Evolutionary conservation across 2,329 filamentous ascomycete species (phyloP).

Genomic region (Daldinia sp.): DNA sequence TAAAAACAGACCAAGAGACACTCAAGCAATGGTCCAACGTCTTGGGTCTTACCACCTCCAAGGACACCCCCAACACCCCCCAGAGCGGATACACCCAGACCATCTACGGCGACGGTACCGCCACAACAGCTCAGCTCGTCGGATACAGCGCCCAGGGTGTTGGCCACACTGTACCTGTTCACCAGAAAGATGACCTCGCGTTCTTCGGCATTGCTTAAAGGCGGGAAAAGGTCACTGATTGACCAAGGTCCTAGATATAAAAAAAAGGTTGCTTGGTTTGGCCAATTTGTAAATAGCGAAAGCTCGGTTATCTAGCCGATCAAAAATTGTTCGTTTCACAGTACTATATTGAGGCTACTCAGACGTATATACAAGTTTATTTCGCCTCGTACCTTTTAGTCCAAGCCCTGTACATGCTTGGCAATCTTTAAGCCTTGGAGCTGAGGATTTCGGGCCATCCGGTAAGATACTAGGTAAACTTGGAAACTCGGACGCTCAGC

Average conservation of each 20-base stretch:
- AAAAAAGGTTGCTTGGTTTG: background rate
- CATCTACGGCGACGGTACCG: conserved; percentile 48
- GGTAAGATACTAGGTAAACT: too few species aligned
- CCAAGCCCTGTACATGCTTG: too few species aligned
- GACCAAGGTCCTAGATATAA: background rate
- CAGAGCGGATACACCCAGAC: conserved; percentile 49
- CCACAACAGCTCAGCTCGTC: conserved; percentile 43
- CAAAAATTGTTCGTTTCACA: background rate
- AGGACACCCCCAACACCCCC: conserved; percentile 45
- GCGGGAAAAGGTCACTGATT: background rate
- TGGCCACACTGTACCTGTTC: conserved; percentile 48
- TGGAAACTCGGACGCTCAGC: background rate
- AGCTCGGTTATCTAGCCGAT: background rate
- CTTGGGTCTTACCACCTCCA: conserved; percentile 48
- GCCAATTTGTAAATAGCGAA: background rate
- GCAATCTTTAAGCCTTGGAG: background rate
- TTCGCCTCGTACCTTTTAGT: background rate
- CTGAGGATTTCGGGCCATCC: background rate
- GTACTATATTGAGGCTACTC: background rate
- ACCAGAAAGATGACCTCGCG: conserved; percentile 47
- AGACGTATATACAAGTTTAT: background rate
- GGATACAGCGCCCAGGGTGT: conserved; percentile 49
- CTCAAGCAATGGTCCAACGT: conserved; percentile 59
- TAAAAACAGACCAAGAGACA: conserved; percentile 46
- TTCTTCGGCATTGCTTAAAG: conserved; percentile 47